Conservation (phyloP, 179 eudicot species). For the Gypsophila paniculata region DNA sequence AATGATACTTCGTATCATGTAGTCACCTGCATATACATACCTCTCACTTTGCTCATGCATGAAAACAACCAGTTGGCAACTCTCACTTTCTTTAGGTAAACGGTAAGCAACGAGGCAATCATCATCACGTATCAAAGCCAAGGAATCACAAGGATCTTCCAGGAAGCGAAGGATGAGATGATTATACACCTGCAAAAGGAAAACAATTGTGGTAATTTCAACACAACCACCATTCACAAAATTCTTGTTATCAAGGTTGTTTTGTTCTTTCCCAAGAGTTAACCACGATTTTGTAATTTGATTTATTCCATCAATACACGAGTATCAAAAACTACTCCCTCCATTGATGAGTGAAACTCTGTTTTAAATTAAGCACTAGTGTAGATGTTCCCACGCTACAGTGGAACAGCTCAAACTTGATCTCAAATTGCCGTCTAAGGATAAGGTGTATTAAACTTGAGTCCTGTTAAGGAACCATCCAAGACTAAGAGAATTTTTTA, state of each 20-base stretch:
- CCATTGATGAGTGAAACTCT: no score
- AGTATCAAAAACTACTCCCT: no score
- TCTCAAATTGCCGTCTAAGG: no score
- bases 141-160: slow-evolving; percentile 48
- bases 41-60: slow-evolving; percentile 45
- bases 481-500: no score
- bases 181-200: slow-evolving; percentile 52
- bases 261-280: background rate
- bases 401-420: no score
- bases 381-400: no score
- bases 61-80: slow-evolving; percentile 55
- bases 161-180: slow-evolving; percentile 42
- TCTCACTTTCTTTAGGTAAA: slow-evolving; percentile 50
- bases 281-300: no score
- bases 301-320: no score
- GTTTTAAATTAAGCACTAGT: no score
- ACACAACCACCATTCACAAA: slow-evolving; percentile 1
- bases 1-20: background rate
- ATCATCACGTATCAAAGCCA: slow-evolving; percentile 62
- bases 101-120: slow-evolving; percentile 77
- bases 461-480: no score
- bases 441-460: no score
- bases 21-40: slow-evolving; percentile 18
- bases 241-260: background rate
- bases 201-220: background rate